These are phyloP conservation scores for Ruellia speciosa DNA, from an alignment of 305 asterid genomes.

Conservation along the genomic window DNA sequence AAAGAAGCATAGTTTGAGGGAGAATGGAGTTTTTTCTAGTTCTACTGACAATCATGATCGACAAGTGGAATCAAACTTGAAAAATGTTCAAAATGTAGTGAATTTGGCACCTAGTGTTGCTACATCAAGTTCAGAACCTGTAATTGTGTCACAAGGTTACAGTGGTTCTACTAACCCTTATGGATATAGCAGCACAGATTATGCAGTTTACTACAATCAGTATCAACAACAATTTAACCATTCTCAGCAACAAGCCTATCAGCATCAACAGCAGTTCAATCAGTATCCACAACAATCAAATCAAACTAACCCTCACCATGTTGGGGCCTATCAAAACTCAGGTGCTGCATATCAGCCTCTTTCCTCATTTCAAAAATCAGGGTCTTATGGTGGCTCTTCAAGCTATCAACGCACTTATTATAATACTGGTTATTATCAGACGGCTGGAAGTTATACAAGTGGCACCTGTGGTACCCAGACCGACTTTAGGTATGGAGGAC, in stretches of 20 bases:
- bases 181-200: conserved; percentile 59
- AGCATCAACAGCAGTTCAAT: conserved; percentile 37
- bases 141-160: conserved; percentile 56
- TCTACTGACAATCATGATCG: conserved; percentile 52
- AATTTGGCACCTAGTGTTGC: conserved; percentile 43
- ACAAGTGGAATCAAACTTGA: conserved; percentile 33
- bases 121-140: conserved; percentile 59
- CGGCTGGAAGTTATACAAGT: conserved; percentile 88
- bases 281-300: conserved; percentile 52
- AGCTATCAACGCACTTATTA: conserved; percentile 98
- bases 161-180: conserved; percentile 67
- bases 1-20: conserved; percentile 43
- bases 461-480: conserved; percentile 63
- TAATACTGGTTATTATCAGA: conserved; percentile 99
- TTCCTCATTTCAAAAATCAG: conserved; percentile 99
- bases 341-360: conserved; percentile 99
- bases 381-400: conserved; percentile 97
- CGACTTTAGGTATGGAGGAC: conserved; percentile 79
- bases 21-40: conserved; percentile 53
- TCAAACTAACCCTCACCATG: conserved; percentile 64
- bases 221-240: conserved; percentile 27
- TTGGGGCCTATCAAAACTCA: conserved; percentile 93
- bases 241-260: conserved; percentile 40
- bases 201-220: conserved; percentile 63
- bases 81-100: conserved; percentile 52